Base-by-base conservation (phyloP, 1,284 basidiomycete genomes). In the Phylloboletellus chloephorus region DNA sequence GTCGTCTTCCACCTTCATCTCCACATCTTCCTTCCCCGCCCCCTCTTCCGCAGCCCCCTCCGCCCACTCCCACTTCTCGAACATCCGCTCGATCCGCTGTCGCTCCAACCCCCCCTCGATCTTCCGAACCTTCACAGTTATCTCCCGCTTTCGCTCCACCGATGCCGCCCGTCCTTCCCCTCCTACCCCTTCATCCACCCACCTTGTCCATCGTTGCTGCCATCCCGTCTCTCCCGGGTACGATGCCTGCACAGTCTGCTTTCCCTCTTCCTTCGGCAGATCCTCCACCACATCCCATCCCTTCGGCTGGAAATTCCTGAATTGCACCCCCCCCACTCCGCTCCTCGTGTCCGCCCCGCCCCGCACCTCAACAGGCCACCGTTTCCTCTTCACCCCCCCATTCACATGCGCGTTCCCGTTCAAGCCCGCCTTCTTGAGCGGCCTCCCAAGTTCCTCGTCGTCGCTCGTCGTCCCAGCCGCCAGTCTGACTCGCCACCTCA, bases 401-500 rank as follows among this genome's bases (percentile, higher is more conserved):
- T 64, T 61, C 15, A 41, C 17, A 23, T 35, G 48, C 16, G 19
- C 24, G 62, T 31, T 52, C 37, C 61, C 58, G 49, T 52, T 58
- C 41, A 46, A 37, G 47, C 41, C 44, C 51, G 59, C 60, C 31
- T 65, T 66, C 46, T 59, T 55, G 26, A 46, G 53, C 2, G 58
- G 56, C 9, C 38, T 43, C 23, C 58, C 56, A 9, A 46, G 29
- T 6, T 67, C 67, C 47, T 89, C 88, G 39, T 81, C 82, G 39
- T 88, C 88, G 51, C 84, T 84, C 11, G 68, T 59, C 39, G 78
- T 69, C 7, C 85, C 86, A 3, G 73, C 63, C 5, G 84, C 82
- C 33, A 78, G 61, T 47, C 78, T 71, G 15, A 82, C 74, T 37
- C 88, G 73, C 88, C 88, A 91, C 31, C 85, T 71, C 32, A 95